Evolutionary conservation across 805 yeast genomes (phyloP).

Genomic region (Nakazawaea anatomiae): DNA sequence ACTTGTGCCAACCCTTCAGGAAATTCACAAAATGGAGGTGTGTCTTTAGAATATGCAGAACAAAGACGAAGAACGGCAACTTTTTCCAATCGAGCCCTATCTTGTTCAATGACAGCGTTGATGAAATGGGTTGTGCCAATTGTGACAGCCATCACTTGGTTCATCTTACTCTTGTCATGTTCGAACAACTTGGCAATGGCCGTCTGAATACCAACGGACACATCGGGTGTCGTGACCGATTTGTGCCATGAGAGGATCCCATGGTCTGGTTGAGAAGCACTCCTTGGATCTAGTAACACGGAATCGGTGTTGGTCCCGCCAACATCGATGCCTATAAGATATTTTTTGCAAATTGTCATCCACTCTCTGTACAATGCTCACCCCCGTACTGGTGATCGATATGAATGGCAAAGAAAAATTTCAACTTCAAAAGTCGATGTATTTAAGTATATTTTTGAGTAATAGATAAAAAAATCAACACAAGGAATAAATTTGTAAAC

Average conservation of each 20-base stretch:
- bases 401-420: neutral
- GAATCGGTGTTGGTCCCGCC: slow-evolving; percentile 49
- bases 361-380: neutral
- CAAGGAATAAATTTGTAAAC: too few relatives aligned
- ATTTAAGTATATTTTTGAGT: too few relatives aligned
- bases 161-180: slow-evolving; percentile 15
- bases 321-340: slow-evolving; percentile 41
- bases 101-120: slow-evolving; percentile 44
- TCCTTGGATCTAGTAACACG: slow-evolving; percentile 34
- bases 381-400: neutral
- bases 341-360: slow-evolving; percentile 7
- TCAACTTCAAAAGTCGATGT: too few relatives aligned
- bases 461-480: too few relatives aligned
- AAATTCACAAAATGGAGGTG: slow-evolving; percentile 39
- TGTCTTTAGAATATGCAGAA: slow-evolving; percentile 33
- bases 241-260: slow-evolving; percentile 38
- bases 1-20: slow-evolving; percentile 30
- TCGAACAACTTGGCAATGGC: slow-evolving; percentile 30
- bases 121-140: slow-evolving; percentile 49
- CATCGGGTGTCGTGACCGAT: slow-evolving; percentile 37
- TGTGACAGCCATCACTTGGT: slow-evolving; percentile 35
- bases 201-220: slow-evolving; percentile 33
- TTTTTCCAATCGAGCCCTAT: slow-evolving; percentile 31
- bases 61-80: slow-evolving; percentile 42
- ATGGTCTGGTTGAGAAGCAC: slow-evolving; percentile 15